Percentiles rank a stretch among this genome's conserved stretches.
Conservation (phyloP, 2,329 filamentous ascomycete genomes). For the Paecilomyces fulvus region DNA sequence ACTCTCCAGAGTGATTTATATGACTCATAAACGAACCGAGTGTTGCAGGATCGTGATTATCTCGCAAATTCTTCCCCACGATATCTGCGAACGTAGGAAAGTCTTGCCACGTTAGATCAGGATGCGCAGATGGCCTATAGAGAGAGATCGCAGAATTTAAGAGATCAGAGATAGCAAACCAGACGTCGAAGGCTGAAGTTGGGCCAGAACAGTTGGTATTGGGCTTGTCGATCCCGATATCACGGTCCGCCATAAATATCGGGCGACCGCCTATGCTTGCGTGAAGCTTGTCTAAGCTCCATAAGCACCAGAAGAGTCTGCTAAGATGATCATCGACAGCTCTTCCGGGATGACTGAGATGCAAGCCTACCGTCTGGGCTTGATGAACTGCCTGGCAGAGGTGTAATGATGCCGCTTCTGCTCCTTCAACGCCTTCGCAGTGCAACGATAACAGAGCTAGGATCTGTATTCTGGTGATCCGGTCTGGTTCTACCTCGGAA, state of each 20-base stretch:
- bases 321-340: slow-evolving; percentile 19
- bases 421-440: slow-evolving; percentile 32
- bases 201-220: slow-evolving; percentile 6
- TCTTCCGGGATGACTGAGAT: slow-evolving; percentile 29
- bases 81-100: slow-evolving; percentile 31
- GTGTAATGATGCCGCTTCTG: slow-evolving; percentile 32
- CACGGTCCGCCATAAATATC: slow-evolving; percentile 30
- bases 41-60: slow-evolving; percentile 20
- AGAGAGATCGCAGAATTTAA: slow-evolving; percentile 32
- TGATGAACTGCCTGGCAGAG: slow-evolving; percentile 34
- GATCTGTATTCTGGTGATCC: slow-evolving; percentile 29
- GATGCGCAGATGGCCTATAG: slow-evolving; percentile 27
- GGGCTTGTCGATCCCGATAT: slow-evolving; percentile 30
- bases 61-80: slow-evolving; percentile 17
- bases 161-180: slow-evolving; percentile 30
- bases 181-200: slow-evolving; percentile 25
- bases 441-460: slow-evolving; percentile 34
- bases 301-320: slow-evolving; percentile 32
- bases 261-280: slow-evolving; percentile 33
- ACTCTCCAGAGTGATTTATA: not conserved
- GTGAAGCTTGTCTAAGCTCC: slow-evolving; percentile 35
- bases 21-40: slow-evolving; percentile 12
- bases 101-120: slow-evolving; percentile 29
- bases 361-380: slow-evolving; percentile 30
- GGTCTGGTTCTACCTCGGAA: slow-evolving; percentile 27